phyloP scores from a whole-genome alignment of 2,329 filamentous ascomycete species.

The Periconia digitata region DNA sequence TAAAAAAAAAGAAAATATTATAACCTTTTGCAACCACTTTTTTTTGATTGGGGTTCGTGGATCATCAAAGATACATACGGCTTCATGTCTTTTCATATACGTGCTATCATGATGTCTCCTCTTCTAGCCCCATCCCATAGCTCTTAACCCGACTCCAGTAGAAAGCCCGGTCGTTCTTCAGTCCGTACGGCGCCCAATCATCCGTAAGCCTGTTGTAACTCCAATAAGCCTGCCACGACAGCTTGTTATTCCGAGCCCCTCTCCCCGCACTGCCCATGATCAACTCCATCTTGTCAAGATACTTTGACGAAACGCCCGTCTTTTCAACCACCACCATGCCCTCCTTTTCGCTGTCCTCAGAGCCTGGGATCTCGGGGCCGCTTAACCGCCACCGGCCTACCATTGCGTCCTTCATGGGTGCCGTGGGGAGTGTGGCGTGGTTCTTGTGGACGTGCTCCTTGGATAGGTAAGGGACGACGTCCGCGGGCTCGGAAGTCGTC shows the following conservation, averaged over 20 bases:
- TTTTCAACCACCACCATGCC: slow-evolving; percentile 74
- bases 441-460: slow-evolving; percentile 63
- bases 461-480: slow-evolving; percentile 82
- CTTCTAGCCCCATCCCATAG: slow-evolving; percentile 49
- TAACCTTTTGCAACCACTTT: too few relatives aligned
- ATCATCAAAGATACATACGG: too few relatives aligned
- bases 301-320: slow-evolving; percentile 76
- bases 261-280: slow-evolving; percentile 64
- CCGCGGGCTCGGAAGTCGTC: slow-evolving; percentile 77
- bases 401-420: slow-evolving; percentile 69
- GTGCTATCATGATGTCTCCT: too few relatives aligned
- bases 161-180: slow-evolving; percentile 63
- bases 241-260: slow-evolving; percentile 75
- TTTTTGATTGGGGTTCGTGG: too few relatives aligned
- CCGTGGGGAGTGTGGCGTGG: slow-evolving; percentile 46
- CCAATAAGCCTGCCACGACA: slow-evolving; percentile 87
- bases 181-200: slow-evolving; percentile 81
- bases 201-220: slow-evolving; percentile 88
- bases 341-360: slow-evolving; percentile 26
- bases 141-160: slow-evolving; percentile 65
- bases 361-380: slow-evolving; percentile 44
- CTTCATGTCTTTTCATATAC: too few relatives aligned
- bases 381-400: slow-evolving; percentile 68
- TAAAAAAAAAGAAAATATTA: background rate
- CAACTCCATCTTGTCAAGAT: slow-evolving; percentile 82